A percentile compares a stretch with the other conserved stretches of the same genome.
These are phyloP conservation scores for Silene conica DNA, from an alignment of 148 eudicot genomes.

Conservation along the genomic window DNA sequence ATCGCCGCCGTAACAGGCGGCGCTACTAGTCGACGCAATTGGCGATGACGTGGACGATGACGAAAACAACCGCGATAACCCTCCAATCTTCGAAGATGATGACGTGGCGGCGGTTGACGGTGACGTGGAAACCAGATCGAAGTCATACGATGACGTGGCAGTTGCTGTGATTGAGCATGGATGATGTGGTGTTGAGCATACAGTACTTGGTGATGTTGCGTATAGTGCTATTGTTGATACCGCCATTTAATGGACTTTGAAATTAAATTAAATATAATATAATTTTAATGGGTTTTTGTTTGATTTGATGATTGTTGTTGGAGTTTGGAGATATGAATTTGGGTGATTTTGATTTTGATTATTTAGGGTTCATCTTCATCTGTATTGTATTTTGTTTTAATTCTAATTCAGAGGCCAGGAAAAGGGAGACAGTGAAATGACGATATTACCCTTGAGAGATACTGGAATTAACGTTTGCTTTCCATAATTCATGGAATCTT, in stretches of 20 bases:
- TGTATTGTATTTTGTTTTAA: background rate
- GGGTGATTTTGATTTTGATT: background rate
- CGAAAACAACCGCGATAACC: background rate
- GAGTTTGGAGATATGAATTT: background rate
- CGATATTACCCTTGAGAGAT: background rate
- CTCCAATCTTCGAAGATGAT: background rate
- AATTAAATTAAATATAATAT: no score
- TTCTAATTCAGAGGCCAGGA: background rate
- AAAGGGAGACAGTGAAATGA: background rate
- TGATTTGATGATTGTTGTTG: background rate
- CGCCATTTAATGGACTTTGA: background rate
- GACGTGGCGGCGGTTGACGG: conserved; percentile 6
- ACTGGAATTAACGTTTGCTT: no score
- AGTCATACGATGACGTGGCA: background rate
- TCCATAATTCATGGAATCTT: no score
- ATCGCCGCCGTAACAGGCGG: conserved; percentile 1
- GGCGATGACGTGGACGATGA: background rate
- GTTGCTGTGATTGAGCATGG: background rate
- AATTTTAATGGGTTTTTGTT: background rate
- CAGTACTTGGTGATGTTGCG: conserved; percentile 1
- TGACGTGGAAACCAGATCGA: background rate
- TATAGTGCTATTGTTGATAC: conserved; percentile 6
- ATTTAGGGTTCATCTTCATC: background rate
- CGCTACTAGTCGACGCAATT: conserved; percentile 13
- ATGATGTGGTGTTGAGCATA: background rate